phyloP scores from a whole-genome alignment of 179 eudicot species.

The Silene vulgaris region DNA sequence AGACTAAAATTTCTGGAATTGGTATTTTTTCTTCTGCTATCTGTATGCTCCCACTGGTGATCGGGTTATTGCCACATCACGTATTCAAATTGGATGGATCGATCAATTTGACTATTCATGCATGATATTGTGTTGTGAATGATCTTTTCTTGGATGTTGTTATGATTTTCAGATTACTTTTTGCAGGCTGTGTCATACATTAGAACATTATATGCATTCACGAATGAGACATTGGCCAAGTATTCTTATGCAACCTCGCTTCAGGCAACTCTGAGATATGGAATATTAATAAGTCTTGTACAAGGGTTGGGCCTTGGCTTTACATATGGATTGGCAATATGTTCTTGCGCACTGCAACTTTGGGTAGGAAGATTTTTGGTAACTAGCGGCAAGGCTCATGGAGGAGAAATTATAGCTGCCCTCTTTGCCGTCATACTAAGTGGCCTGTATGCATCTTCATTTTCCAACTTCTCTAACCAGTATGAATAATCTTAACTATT shows the following conservation, averaged over 20 bases:
- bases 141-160: conserved; percentile 14
- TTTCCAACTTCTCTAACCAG: conserved; percentile 2
- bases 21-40: neutral
- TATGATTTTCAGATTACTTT: conserved; percentile 10
- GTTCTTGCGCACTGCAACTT: conserved; percentile 97
- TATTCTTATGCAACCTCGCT: conserved; percentile 97
- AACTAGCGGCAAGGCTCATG: conserved; percentile 67
- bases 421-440: conserved; percentile 91
- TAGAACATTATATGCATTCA: conserved; percentile 81
- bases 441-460: conserved; percentile 77
- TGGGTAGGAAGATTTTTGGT: conserved; percentile 95
- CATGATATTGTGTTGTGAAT: neutral
- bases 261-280: conserved; percentile 95
- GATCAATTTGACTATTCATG: neutral
- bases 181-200: conserved; percentile 88
- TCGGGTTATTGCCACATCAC: neutral
- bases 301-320: conserved; percentile 99
- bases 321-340: conserved; percentile 96
- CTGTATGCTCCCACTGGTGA: neutral
- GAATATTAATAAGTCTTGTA: conserved; percentile 95
- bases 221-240: conserved; percentile 95
- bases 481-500: neutral
- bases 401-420: conserved; percentile 88
- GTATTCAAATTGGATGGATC: neutral
- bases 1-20: neutral